Evolutionary conservation across 305 asterid species (phyloP), one percentile per base, ranked within the genome.

Genomic region (Vinca major): DNA sequence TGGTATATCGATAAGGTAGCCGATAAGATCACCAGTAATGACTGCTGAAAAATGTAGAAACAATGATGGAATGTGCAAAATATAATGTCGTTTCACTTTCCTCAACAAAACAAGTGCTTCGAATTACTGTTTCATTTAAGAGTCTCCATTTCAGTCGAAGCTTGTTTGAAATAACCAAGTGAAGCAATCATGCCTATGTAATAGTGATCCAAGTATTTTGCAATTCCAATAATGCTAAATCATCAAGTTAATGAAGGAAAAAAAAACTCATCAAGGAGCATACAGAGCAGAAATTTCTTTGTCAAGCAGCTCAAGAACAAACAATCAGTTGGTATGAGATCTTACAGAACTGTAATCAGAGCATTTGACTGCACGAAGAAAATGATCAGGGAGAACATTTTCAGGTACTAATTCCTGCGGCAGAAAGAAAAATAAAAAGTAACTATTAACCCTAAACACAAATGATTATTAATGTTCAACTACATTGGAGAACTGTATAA

Each of bases 291-390:
- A 43, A 56, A 64, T 65, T 47, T n/a, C 4, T 49, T 73, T 5
- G 43, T 43, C 66, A 33, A 36, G 9, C 51, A 36, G 41, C 51
- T 50, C 48, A 39, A 65, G 17, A 56, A 43, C 52, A 40, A 64
- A 54, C 45, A 49, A 65, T 66, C 56, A 65, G 10, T 54, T 68
- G 60, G 64, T 26, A 17, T 56, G 64, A 66, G 64, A 52, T 73
- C 98, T 90, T 85, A 92, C 98, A 70, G 98, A 92, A 81, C 92
- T 83, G 81, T 92, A 92, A 83, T 92, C 98, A 55, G 84, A 62
- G 80, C 79, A 77, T 78, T 81, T 88, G 82, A 92, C 77, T 14
- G 90, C 86, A 55, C 66, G 71, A 50, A 72, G 81, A 75, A 88
- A 92, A 77, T 90, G 93, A 75, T 77, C 84, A 45, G 97, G 95